Conservation (phyloP, 148 eudicot genomes). For the Diospyros kaki region DNA sequence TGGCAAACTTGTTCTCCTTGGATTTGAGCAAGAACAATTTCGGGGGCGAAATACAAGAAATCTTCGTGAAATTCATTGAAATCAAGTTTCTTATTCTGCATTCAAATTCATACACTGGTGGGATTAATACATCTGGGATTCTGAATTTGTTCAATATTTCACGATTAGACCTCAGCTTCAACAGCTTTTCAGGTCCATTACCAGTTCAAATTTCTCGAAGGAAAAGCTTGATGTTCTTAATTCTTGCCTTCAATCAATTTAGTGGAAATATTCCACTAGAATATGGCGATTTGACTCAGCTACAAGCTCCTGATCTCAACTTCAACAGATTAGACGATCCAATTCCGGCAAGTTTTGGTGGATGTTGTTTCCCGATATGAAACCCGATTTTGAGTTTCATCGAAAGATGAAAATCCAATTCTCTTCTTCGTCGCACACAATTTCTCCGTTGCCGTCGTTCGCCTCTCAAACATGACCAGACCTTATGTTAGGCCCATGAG, state of each 20-base stretch:
- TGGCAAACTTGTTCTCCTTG: constrained; percentile 49
- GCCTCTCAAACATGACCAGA: too few relatives aligned
- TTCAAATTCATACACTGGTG: constrained; percentile 50
- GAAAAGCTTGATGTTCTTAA: constrained; percentile 51
- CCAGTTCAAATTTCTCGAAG: constrained; percentile 53
- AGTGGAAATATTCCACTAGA: constrained; percentile 64
- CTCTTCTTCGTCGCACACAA: too few relatives aligned
- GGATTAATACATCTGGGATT: constrained; percentile 69
- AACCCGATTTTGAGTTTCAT: too few relatives aligned
- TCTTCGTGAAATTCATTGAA: constrained; percentile 60
- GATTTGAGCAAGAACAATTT: constrained; percentile 70
- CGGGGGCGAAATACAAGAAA: constrained; percentile 55
- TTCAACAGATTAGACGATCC: constrained; percentile 56
- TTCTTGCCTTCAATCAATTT: constrained; percentile 64
- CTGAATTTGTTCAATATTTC: constrained; percentile 43
- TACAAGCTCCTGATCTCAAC: constrained; percentile 86
- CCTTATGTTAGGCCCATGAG: too few relatives aligned
- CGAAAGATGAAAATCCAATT: too few relatives aligned
- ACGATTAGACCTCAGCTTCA: constrained; percentile 73
- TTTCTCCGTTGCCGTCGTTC: too few relatives aligned
- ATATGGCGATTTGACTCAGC: constrained; percentile 46
- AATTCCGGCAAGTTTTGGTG: constrained; percentile 72
- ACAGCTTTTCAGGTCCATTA: constrained; percentile 67
- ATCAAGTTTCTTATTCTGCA: constrained; percentile 59
- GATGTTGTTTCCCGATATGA: too few relatives aligned